These are phyloP conservation scores for Phytopythium aichiense DNA, from an alignment of 352 stramenopile species.

Conservation along the genomic window DNA sequence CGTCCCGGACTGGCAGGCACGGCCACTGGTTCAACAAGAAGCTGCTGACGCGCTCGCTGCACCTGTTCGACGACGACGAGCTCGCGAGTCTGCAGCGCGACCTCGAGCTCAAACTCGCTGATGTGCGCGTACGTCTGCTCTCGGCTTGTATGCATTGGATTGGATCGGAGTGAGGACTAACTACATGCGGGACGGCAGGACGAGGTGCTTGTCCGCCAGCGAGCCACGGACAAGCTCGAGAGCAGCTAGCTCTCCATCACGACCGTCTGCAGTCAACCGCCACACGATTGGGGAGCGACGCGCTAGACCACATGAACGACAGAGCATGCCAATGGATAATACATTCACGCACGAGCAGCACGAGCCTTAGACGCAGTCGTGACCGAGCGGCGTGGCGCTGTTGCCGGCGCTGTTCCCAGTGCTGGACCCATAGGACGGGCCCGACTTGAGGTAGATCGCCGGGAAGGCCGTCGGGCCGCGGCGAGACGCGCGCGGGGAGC, in stretches of 20 bases:
- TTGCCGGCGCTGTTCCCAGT: background rate
- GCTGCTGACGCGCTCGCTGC: constrained; percentile 45
- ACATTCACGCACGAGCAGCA: background rate
- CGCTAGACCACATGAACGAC: background rate
- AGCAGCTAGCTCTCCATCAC: background rate
- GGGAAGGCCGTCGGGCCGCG: constrained; percentile 15
- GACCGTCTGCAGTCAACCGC: background rate
- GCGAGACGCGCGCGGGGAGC: constrained; percentile 9
- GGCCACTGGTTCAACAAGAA: constrained; percentile 65
- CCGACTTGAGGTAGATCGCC: constrained; percentile 13
- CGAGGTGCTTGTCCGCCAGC: background rate
- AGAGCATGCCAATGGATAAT: background rate
- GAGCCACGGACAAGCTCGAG: background rate
- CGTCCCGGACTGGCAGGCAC: constrained; percentile 23
- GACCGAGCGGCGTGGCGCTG: constrained; percentile 1
- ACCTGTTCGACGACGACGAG: constrained; percentile 40
- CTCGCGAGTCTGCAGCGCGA: constrained; percentile 42
- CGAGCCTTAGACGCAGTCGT: constrained; percentile 1
- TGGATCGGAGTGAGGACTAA: no score
- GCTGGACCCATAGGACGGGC: constrained; percentile 23
- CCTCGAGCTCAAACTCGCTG: constrained; percentile 44
- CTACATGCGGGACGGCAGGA: background rate
- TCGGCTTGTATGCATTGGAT: no score
- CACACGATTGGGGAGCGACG: background rate
- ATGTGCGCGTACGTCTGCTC: constrained; percentile 36